A percentile compares a stretch with the other conserved stretches of the same genome.
phyloP scores from a whole-genome alignment of 345 rosid genomes.

The Erysimum cheiranthoides region DNA sequence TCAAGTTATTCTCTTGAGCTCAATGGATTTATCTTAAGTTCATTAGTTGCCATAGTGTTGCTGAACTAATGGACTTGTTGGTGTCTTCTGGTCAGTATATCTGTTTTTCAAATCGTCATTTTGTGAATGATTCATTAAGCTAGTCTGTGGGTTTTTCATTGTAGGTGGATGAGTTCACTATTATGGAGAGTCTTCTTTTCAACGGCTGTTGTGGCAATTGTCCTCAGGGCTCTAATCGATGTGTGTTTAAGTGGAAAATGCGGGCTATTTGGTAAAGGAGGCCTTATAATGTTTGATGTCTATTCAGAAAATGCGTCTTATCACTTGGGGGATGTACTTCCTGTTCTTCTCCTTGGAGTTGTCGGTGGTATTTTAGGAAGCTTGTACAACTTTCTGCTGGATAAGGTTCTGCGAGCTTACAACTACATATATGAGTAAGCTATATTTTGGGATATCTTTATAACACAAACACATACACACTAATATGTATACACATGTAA shows the following conservation, averaged over 20 bases:
- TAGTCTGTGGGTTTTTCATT: not conserved
- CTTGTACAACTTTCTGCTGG: slow-evolving; percentile 70
- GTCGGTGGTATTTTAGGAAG: slow-evolving; percentile 92
- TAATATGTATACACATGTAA: too few relatives aligned
- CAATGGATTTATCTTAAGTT: not conserved
- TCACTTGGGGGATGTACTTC: slow-evolving; percentile 76
- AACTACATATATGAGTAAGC: slow-evolving; percentile 77
- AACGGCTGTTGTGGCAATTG: slow-evolving; percentile 83
- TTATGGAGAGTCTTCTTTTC: slow-evolving; percentile 94
- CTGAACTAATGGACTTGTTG: not conserved
- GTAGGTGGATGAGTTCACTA: slow-evolving; percentile 78
- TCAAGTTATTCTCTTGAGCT: not conserved
- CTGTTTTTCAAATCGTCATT: not conserved
- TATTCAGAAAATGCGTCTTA: slow-evolving; percentile 71
- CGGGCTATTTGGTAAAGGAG: too few relatives aligned
- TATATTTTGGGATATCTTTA: slow-evolving; percentile 13
- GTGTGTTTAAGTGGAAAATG: slow-evolving; percentile 83
- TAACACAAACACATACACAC: not conserved
- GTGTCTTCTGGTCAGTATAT: not conserved
- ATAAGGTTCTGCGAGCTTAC: slow-evolving; percentile 74
- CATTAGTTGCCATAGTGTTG: not conserved
- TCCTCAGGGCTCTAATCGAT: slow-evolving; percentile 87
- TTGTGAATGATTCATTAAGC: not conserved
- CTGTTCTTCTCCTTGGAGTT: slow-evolving; percentile 79
- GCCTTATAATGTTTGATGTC: too few relatives aligned